These are phyloP conservation scores for Friedmanniomyces endolithicus DNA, from an alignment of 495 filamentous ascomycete genomes.

Conservation along the genomic window DNA sequence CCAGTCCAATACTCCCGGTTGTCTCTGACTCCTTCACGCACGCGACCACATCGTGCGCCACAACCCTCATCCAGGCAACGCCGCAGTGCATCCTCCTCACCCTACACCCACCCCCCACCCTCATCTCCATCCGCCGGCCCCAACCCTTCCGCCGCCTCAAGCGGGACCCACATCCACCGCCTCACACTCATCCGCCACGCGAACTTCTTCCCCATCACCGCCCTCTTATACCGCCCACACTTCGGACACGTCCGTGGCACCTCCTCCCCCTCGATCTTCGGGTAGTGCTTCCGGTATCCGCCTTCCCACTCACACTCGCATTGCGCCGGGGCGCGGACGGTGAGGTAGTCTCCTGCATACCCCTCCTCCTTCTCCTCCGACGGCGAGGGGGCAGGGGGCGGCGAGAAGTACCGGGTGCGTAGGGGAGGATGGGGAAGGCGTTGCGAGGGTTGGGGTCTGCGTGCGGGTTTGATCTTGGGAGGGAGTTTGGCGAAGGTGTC, in stretches of 20 bases:
- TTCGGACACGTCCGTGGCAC: neutral
- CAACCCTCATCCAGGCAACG: neutral
- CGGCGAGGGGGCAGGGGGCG: neutral
- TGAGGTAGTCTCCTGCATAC: neutral
- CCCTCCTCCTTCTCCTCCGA: neutral
- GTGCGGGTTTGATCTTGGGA: neutral
- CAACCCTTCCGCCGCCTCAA: neutral
- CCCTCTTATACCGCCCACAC: neutral
- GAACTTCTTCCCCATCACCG: neutral
- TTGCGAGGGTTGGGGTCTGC: neutral
- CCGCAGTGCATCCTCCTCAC: neutral
- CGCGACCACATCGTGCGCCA: too few species aligned
- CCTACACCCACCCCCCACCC: neutral
- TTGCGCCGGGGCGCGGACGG: neutral
- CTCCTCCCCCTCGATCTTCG: neutral
- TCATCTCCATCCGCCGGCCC: neutral
- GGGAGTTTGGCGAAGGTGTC: neutral
- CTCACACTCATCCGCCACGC: neutral
- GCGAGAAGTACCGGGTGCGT: neutral
- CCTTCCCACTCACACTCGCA: neutral
- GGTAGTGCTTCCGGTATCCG: neutral
- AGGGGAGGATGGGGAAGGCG: neutral
- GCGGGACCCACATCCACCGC: neutral
- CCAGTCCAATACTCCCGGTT: too few species aligned
- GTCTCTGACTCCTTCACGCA: too few species aligned